Conservation (phyloP, 192 early-diverging fungal species). For the Phycomyces blakesleeanus region DNA sequence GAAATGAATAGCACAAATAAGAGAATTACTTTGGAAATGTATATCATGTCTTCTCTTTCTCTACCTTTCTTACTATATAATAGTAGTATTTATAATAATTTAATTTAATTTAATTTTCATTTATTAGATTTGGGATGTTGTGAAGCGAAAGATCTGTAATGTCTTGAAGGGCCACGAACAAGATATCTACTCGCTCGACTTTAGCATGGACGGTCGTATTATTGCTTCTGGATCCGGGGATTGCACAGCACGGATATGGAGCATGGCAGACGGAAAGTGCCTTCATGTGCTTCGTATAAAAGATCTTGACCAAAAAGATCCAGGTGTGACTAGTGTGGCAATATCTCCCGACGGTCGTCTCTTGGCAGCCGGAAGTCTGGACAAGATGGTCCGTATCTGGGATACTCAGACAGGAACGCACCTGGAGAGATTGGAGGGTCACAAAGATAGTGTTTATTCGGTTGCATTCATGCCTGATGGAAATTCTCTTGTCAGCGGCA, state of each 20-base stretch:
- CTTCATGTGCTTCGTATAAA: conserved; percentile 74
- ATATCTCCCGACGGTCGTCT: conserved; percentile 87
- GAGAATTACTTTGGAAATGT: no score
- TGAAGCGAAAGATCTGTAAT: conserved; percentile 59
- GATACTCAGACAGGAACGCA: conserved; percentile 77
- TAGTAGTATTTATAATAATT: no score
- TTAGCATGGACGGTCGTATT: conserved; percentile 80
- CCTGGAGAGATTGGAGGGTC: conserved; percentile 90
- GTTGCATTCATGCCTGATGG: conserved; percentile 96
- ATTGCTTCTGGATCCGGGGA: conserved; percentile 91
- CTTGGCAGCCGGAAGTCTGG: conserved; percentile 90
- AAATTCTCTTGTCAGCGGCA: conserved; percentile 85
- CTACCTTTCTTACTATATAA: no score
- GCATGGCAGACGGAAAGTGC: conserved; percentile 70
- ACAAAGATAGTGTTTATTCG: conserved; percentile 95
- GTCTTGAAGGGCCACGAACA: conserved; percentile 88
- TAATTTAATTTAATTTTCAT: background rate
- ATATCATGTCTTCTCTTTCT: no score
- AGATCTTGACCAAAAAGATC: conserved; percentile 79
- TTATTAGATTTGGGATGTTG: conserved; percentile 67
- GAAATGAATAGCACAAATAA: no score
- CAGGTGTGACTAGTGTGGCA: conserved; percentile 95
- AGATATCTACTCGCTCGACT: conserved; percentile 97
- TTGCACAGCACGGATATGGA: conserved; percentile 87
- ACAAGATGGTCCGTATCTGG: conserved; percentile 95